Evolutionary conservation across 176 grass and related monocot genomes (phyloP), one percentile per base, ranked within the genome.

Genomic region (Phyllostachys edulis): DNA sequence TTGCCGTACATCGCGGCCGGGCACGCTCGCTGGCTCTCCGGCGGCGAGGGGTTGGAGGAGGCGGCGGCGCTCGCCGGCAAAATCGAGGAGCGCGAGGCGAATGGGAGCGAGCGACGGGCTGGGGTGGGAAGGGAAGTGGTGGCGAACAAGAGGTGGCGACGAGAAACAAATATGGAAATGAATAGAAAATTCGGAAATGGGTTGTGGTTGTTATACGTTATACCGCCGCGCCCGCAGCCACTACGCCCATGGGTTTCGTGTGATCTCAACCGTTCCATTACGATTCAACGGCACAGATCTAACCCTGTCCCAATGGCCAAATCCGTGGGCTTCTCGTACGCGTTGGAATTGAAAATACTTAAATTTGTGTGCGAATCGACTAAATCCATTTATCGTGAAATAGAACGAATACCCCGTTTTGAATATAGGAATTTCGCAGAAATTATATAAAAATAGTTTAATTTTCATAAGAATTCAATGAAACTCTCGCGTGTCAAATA

Each of bases 1-100:
- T 94, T 94, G 15, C 92, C 92, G 76, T 85, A 85, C 92, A 94
- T 89, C 80, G 14, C 74, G 69, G n/a, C 67, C 65, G 27, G 18
- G 8, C 4, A 18, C 5, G 27, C 14, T 1, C 56, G 4, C 56
- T 4, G 12, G 4, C 40, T 18, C 57, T 1, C 18, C 42, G 70
- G 41, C 13, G n/a, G 64, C 74, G 47, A 10, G 36, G 16, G 60
- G 21, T 20, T 5, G 45, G 3, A 4, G 6, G n/a, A 16, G 40
- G 76, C 2, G 76, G 76, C 39, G 26, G 1, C 36, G 49, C 46
- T 9, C 79, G 76, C 77, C 67, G 83, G 71, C 24, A 66, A 32
- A 77, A 90, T 73, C 88, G 84, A 67, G 20, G 18, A 32, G 46
- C 3, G 12, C 24, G 55, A 47, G 45, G 71, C 42, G 77, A 80